Conservation (phyloP, 225 moss, liverwort and hornwort species). For the Physcomitrellopsis africana region DNA sequence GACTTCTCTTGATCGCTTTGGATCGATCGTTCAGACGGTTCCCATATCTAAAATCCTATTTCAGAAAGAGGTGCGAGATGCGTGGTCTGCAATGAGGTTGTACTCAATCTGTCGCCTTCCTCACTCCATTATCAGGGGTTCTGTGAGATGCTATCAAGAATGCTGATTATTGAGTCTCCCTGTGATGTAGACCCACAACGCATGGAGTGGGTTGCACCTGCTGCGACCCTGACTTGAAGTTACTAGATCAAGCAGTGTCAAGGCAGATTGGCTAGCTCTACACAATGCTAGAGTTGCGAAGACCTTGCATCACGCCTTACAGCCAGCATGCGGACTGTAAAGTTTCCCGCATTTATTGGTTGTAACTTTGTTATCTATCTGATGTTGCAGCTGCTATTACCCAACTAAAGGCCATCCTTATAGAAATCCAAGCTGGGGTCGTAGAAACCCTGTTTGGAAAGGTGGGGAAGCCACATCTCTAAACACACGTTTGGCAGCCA, state of each 20-base stretch:
- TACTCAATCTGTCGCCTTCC: background rate
- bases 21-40: slow-evolving; percentile 2
- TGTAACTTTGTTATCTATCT: background rate
- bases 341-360: background rate
- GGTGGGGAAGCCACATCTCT: no score
- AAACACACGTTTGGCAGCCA: no score
- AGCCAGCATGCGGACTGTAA: background rate
- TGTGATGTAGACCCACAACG: slow-evolving; percentile 39
- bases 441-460: no score
- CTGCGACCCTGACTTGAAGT: slow-evolving; percentile 57
- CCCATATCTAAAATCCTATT: background rate
- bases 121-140: background rate
- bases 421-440: background rate
- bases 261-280: slow-evolving; percentile 42
- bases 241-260: slow-evolving; percentile 55
- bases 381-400: background rate
- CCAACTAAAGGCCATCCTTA: background rate
- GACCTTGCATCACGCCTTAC: slow-evolving; percentile 1
- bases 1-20: background rate
- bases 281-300: background rate
- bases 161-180: background rate
- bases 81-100: background rate
- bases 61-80: background rate
- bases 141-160: background rate
- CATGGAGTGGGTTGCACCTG: slow-evolving; percentile 61